phyloP scores from a whole-genome alignment of 2,329 filamentous ascomycete species.

The Hypoxylon sp. region DNA sequence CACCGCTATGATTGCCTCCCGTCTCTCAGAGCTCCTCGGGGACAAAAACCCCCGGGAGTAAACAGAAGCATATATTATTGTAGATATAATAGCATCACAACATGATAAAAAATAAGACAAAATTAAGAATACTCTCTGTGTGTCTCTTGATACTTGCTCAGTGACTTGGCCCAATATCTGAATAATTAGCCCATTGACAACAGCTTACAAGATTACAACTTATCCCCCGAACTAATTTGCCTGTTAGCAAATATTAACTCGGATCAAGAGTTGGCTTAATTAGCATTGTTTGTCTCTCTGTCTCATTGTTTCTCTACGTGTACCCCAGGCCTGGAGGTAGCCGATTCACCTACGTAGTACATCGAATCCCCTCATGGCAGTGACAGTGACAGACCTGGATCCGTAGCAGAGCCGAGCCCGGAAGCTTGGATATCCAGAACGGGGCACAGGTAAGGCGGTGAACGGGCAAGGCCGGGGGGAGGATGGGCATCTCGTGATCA shows the following conservation, averaged over 20 bases:
- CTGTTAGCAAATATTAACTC: constrained; percentile 5
- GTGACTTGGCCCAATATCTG: constrained; percentile 8
- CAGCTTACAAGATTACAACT: background rate
- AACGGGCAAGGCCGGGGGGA: constrained; percentile 9
- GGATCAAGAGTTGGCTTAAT: constrained; percentile 14
- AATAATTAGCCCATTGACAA: background rate
- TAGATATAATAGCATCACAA: constrained; percentile 34
- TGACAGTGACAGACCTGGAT: background rate
- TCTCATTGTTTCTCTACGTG: background rate
- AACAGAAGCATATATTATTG: constrained; percentile 24
- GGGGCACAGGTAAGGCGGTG: constrained; percentile 18
- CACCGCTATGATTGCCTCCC: constrained; percentile 44
- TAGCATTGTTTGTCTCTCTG: constrained; percentile 1
- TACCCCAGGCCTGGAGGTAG: too few species aligned
- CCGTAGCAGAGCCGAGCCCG: background rate
- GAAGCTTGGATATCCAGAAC: constrained; percentile 7
- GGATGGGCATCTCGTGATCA: constrained; percentile 24
- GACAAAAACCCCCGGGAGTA: constrained; percentile 34
- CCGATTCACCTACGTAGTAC: too few species aligned
- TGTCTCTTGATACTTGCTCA: background rate
- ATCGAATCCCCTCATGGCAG: background rate
- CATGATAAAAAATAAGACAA: constrained; percentile 28
- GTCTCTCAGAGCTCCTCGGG: constrained; percentile 38
- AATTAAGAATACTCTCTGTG: constrained; percentile 14
- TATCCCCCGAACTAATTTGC: constrained; percentile 9